Evolutionary conservation across 1,139 yeast species (phyloP).

Genomic region (Suhomyces bolitotheri): DNA sequence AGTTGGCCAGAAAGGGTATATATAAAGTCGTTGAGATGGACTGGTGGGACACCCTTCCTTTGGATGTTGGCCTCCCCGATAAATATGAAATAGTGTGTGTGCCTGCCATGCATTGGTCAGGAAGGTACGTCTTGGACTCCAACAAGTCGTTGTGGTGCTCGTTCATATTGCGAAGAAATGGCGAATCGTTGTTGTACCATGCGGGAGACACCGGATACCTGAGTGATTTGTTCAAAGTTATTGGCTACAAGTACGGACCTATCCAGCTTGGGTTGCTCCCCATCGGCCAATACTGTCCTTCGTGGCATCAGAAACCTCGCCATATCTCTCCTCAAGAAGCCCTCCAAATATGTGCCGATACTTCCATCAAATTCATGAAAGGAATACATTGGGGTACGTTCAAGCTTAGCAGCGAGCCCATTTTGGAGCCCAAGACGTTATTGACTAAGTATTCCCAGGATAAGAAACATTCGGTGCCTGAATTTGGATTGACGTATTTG

Average conservation of each 20-base stretch:
- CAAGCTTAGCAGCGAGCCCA: constrained; percentile 83
- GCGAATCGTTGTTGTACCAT: constrained; percentile 74
- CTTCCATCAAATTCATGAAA: constrained; percentile 61
- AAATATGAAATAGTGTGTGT: constrained; percentile 80
- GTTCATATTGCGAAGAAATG: constrained; percentile 64
- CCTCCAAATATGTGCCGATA: constrained; percentile 61
- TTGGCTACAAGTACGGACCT: constrained; percentile 64
- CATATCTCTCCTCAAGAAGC: constrained; percentile 86
- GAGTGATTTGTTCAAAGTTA: constrained; percentile 62
- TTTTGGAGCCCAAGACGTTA: constrained; percentile 69
- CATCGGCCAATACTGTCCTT: constrained; percentile 92
- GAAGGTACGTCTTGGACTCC: constrained; percentile 73
- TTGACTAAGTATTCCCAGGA: constrained; percentile 31
- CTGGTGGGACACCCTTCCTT: constrained; percentile 81
- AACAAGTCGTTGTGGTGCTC: constrained; percentile 89
- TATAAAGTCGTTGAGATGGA: constrained; percentile 67
- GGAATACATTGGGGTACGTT: constrained; percentile 98
- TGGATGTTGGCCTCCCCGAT: constrained; percentile 43
- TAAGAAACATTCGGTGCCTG: constrained; percentile 33
- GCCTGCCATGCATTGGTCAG: constrained; percentile 99
- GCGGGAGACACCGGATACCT: constrained; percentile 96
- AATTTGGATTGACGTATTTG: constrained; percentile 44
- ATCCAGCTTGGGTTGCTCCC: constrained; percentile 75
- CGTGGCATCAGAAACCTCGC: constrained; percentile 90
- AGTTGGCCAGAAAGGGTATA: constrained; percentile 57